Conservation (phyloP, 257 asterid genomes). For the Paulownia fortunei region DNA sequence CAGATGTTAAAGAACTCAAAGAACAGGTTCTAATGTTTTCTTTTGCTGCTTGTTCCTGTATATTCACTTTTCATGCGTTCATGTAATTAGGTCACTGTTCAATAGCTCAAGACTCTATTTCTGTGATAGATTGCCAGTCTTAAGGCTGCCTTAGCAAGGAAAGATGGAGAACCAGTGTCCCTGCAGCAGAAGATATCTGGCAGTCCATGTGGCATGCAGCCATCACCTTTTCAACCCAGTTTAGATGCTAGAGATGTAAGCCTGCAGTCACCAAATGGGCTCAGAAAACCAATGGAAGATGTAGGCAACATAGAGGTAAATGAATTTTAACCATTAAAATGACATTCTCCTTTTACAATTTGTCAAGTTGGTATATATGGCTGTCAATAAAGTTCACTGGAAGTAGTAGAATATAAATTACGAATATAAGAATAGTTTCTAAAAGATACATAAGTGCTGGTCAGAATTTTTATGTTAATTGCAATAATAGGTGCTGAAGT, state of each 20-base stretch:
- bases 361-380: background rate
- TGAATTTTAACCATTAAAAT: background rate
- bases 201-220: conserved; percentile 62
- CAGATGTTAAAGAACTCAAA: conserved; percentile 92
- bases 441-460: too few relatives aligned
- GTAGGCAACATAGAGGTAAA: conserved; percentile 90
- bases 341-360: background rate
- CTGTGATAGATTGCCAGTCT: conserved; percentile 70
- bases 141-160: conserved; percentile 82
- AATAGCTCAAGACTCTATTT: conserved; percentile 14
- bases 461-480: background rate
- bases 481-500: background rate
- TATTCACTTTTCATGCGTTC: background rate
- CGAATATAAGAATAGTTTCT: too few relatives aligned
- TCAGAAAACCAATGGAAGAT: conserved; percentile 90
- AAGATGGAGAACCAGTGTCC: conserved; percentile 56
- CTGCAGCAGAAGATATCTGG: conserved; percentile 53
- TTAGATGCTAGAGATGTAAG: conserved; percentile 41
- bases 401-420: background rate
- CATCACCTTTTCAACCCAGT: conserved; percentile 48
- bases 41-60: background rate
- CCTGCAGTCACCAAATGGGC: conserved; percentile 52
- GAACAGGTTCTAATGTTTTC: conserved; percentile 64
- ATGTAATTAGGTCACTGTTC: conserved; percentile 3
- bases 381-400: background rate